phyloP scores from a whole-genome alignment of 169 alveolate species.

The Plasmodium coatneyi region DNA sequence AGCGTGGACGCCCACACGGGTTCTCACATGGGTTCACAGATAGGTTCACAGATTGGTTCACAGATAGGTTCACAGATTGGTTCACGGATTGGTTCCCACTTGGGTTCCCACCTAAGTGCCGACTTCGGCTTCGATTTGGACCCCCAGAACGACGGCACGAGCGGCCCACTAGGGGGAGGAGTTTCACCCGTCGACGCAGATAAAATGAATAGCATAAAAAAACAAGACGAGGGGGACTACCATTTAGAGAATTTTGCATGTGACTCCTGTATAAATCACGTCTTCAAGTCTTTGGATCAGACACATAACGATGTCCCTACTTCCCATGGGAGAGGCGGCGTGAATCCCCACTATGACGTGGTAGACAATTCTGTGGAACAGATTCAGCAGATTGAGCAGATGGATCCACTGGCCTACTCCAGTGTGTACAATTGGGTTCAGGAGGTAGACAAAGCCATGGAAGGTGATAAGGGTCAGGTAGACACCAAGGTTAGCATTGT shows the following conservation, averaged over 20 bases:
- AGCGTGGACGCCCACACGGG: neutral
- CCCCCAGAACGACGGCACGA: neutral
- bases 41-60: too few relatives aligned
- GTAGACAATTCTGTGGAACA: neutral
- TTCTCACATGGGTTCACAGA: neutral
- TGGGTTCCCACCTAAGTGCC: neutral
- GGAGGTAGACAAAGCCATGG: neutral
- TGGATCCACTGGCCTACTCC: neutral
- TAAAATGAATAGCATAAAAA: neutral
- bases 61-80: too few relatives aligned
- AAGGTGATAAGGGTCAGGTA: neutral
- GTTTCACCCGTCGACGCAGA: neutral
- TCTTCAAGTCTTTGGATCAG: neutral
- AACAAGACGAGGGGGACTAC: neutral
- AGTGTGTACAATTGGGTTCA: neutral
- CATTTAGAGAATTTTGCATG: neutral
- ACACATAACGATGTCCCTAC: neutral
- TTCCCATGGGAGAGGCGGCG: neutral
- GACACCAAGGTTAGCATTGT: neutral
- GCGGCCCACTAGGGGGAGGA: neutral
- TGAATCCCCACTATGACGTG: neutral
- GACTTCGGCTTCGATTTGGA: neutral
- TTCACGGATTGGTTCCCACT: too few relatives aligned
- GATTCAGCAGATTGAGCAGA: too few relatives aligned
- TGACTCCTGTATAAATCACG: neutral